Percentiles rank a stretch among this genome's conserved stretches.
Evolutionary conservation across 2,329 filamentous ascomycete genomes (phyloP).

Genomic region (Verticillium tricorpus): DNA sequence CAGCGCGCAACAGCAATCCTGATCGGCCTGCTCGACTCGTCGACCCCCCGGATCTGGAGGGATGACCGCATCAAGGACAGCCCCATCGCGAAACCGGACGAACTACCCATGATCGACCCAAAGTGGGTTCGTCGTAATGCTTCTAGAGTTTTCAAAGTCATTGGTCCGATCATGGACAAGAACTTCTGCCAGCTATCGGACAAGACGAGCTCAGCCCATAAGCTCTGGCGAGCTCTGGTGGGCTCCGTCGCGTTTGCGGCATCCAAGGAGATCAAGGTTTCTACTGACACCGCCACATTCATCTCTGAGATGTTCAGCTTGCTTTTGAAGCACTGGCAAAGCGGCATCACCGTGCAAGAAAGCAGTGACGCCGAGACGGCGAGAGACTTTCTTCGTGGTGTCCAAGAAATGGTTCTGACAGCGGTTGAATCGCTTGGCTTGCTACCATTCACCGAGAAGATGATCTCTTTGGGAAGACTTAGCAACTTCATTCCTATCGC

Average conservation of each 20-base stretch:
- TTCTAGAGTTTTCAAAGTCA: slow-evolving; percentile 57
- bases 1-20: slow-evolving; percentile 65
- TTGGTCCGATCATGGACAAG: slow-evolving; percentile 55
- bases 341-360: slow-evolving; percentile 41
- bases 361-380: slow-evolving; percentile 37
- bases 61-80: slow-evolving; percentile 64
- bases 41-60: slow-evolving; percentile 61
- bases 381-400: slow-evolving; percentile 49
- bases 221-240: slow-evolving; percentile 59
- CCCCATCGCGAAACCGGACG: slow-evolving; percentile 57
- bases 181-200: slow-evolving; percentile 60
- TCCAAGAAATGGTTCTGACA: slow-evolving; percentile 44
- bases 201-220: slow-evolving; percentile 46
- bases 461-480: slow-evolving; percentile 43
- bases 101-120: slow-evolving; percentile 77
- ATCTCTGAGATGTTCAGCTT: slow-evolving; percentile 68
- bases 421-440: slow-evolving; percentile 49
- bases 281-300: slow-evolving; percentile 75
- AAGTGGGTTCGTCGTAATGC: slow-evolving; percentile 82
- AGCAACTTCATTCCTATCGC: slow-evolving; percentile 58
- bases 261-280: slow-evolving; percentile 84
- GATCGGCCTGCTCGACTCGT: slow-evolving; percentile 58
- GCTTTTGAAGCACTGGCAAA: slow-evolving; percentile 65
- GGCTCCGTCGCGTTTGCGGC: slow-evolving; percentile 62
- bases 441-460: slow-evolving; percentile 60